Percentiles rank a stretch among this genome's conserved stretches.
Conservation (phyloP, 371 early-diverging fungal genomes). For the Apophysomyces elegans region DNA sequence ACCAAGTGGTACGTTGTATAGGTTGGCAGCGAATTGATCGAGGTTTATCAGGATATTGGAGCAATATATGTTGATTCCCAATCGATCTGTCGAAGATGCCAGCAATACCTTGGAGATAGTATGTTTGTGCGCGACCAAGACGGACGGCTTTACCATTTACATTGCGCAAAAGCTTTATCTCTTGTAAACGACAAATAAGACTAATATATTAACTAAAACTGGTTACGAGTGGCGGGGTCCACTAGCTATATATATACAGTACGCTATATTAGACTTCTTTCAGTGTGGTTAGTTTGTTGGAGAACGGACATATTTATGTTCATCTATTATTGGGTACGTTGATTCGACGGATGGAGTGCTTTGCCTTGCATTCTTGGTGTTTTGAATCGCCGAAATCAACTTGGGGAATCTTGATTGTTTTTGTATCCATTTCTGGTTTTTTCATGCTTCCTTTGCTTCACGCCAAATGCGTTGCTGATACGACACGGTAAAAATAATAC, state of each 20-base stretch:
- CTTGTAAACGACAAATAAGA: slow-evolving; percentile 16
- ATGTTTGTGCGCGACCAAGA: slow-evolving; percentile 56
- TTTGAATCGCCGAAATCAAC: no score
- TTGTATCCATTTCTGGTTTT: background rate
- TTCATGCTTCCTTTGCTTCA: slow-evolving; percentile 1
- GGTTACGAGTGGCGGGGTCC: slow-evolving; percentile 3
- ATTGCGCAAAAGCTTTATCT: slow-evolving; percentile 50
- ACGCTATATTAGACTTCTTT: no score
- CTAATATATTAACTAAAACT: background rate
- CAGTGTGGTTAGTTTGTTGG: no score
- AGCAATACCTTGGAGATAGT: slow-evolving; percentile 49
- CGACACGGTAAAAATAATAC: background rate
- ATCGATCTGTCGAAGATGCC: slow-evolving; percentile 55
- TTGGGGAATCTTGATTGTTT: background rate
- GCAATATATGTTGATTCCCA: slow-evolving; percentile 51
- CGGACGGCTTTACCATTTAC: slow-evolving; percentile 56
- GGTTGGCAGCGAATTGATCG: slow-evolving; percentile 48
- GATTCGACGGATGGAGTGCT: no score
- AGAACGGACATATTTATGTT: no score
- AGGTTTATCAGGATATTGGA: slow-evolving; percentile 51
- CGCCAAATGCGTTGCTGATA: background rate
- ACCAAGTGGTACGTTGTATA: slow-evolving; percentile 14
- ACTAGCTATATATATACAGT: background rate
- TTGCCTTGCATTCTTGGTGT: no score
- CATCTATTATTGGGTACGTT: no score